Evolutionary conservation across 768 basidiomycete genomes (phyloP), one percentile per base, ranked within the genome.

Genomic region (Tulasnella sp.): DNA sequence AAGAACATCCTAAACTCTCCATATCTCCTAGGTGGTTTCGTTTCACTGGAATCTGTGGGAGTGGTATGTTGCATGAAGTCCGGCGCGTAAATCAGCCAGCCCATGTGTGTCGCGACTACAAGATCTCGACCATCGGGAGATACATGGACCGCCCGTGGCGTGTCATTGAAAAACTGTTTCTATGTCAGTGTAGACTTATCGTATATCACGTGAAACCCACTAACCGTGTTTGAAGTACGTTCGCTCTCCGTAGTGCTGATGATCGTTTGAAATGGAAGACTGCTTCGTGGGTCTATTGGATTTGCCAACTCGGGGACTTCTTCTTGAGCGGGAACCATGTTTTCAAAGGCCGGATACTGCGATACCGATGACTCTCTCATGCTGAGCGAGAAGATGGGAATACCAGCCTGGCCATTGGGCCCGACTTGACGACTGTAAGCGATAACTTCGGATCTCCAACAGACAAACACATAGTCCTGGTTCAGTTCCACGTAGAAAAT

Each of bases 401-500:
- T 25, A 6, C 25, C 45, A 29, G 12, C 21, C 2, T 9, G 14
- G 11, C 25, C 45, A 5, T 15, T 9, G 7, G 19, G 6, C 11
- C 11, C 27, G 17, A 15, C 19, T 14, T 31, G 27, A n/a, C 55
- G 40, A 49, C 25, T 5, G 25, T 57, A 57, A n/a, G 41, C 55
- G 6, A 15, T 31, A 4, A 57, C 19, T 11, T 17, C 41, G 19
- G 27, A 34, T 17, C 23, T 57, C 55, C 55, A 57, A 31, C 55
- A 57, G 19, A 57, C 55, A 19, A 57, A 57, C 21, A 57, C 55
- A 63, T 83, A 76, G 6, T 69, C 67, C 42, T 72, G 69, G 53
- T 74, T 75, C 54, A 87, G 68, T 62, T 88, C 86, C 29, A 86
- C 83, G 60, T 86, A 86, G 25, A 48, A 25, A 8, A 48, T 15